A percentile compares a stretch with the other conserved stretches of the same genome.
Conservation (phyloP, 2,329 filamentous ascomycete genomes). For the Microascus cirrosus region DNA sequence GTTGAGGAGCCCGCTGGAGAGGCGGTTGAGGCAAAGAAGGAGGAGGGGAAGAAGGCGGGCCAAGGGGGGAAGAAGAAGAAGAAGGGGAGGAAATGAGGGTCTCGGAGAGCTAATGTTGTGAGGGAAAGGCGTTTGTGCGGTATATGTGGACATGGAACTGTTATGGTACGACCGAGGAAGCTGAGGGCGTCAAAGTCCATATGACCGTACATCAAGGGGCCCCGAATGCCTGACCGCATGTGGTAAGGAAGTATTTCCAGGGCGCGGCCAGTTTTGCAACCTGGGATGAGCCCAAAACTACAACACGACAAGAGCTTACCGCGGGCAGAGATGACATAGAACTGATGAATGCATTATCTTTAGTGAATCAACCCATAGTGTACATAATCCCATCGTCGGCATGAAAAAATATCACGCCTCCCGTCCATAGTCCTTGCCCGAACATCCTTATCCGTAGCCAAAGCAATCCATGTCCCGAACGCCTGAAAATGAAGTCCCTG, state of each 20-base stretch:
- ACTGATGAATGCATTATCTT: not conserved
- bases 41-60: constrained; percentile 17
- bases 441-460: not conserved
- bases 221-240: too few relatives aligned
- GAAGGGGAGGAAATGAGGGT: constrained; percentile 54
- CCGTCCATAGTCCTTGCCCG: not conserved
- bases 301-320: not conserved
- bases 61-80: constrained; percentile 54
- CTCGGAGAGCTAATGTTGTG: not conserved
- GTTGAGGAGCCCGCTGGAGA: constrained; percentile 20
- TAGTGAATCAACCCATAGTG: not conserved
- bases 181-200: too few relatives aligned
- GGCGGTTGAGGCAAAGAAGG: constrained; percentile 13
- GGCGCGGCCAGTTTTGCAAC: not conserved
- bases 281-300: not conserved
- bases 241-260: too few relatives aligned
- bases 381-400: not conserved
- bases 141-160: not conserved
- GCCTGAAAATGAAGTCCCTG: not conserved
- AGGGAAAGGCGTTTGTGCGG: not conserved
- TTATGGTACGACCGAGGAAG: too few relatives aligned
- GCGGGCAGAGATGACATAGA: not conserved
- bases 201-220: too few relatives aligned
- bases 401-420: not conserved
- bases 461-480: not conserved